Evolutionary conservation across 805 yeast species (phyloP).

Genomic region (Pichia gijzeniarum): DNA sequence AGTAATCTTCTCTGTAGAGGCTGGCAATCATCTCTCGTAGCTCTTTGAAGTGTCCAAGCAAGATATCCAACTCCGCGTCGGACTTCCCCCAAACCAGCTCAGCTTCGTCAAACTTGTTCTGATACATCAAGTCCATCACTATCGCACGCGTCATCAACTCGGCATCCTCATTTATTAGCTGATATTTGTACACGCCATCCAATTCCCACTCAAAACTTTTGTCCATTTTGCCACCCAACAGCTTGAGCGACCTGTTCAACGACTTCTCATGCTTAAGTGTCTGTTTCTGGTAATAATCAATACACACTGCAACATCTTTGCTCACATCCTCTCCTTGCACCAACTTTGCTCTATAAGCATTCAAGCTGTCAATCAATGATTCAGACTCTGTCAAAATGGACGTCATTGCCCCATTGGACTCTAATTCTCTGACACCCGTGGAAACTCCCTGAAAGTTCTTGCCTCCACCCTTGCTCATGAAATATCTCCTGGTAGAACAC

Average conservation of each 20-base stretch:
- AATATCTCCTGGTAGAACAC: no score
- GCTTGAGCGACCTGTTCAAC: slow-evolving; percentile 19
- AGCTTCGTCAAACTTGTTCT: slow-evolving; percentile 25
- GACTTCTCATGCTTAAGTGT: slow-evolving; percentile 12
- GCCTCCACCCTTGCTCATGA: background rate
- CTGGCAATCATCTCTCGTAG: slow-evolving; percentile 1
- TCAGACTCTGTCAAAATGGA: slow-evolving; percentile 34
- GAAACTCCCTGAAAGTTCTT: slow-evolving; percentile 1
- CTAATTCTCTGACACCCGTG: slow-evolving; percentile 31
- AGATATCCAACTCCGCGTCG: background rate
- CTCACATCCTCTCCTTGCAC: background rate
- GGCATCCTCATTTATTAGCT: slow-evolving; percentile 1
- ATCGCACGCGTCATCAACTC: slow-evolving; percentile 22
- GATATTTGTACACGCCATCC: slow-evolving; percentile 8
- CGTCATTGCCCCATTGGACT: slow-evolving; percentile 47
- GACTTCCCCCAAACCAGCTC: background rate
- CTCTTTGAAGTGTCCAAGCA: slow-evolving; percentile 1
- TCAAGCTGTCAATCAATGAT: slow-evolving; percentile 1
- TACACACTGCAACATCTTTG: background rate
- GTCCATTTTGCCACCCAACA: slow-evolving; percentile 16
- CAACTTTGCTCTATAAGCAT: background rate
- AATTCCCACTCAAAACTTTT: slow-evolving; percentile 7
- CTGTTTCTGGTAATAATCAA: slow-evolving; percentile 6
- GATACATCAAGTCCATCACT: slow-evolving; percentile 28
- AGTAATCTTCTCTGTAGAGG: slow-evolving; percentile 3